These are phyloP conservation scores for Vitis labrusca DNA, from an alignment of 164 flowering plant genomes.

Conservation along the genomic window DNA sequence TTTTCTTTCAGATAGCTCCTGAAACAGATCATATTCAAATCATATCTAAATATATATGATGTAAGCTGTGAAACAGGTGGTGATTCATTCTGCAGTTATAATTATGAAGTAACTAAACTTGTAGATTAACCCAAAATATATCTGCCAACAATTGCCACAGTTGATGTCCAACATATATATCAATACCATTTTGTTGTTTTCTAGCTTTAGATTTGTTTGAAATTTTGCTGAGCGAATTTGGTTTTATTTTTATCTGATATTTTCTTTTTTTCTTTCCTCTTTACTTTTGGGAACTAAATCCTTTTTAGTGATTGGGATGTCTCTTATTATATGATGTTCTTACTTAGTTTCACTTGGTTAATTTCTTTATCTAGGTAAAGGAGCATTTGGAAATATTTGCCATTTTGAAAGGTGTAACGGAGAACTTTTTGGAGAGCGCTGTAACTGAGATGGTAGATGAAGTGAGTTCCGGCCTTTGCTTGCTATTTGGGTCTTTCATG, in stretches of 20 bases:
- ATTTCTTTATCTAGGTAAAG: slow-evolving; percentile 63
- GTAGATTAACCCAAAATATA: too few species aligned
- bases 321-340: neutral
- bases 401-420: slow-evolving; percentile 76
- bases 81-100: too few species aligned
- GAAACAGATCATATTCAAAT: too few species aligned
- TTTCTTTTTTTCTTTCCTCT: neutral
- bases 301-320: neutral
- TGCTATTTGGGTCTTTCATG: neutral
- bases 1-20: too few species aligned
- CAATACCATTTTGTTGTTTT: too few species aligned
- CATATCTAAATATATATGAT: too few species aligned
- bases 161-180: too few species aligned
- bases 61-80: too few species aligned
- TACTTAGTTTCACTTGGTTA: slow-evolving; percentile 1
- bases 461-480: slow-evolving; percentile 43
- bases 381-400: slow-evolving; percentile 97
- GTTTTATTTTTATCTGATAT: neutral
- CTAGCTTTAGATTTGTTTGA: too few species aligned
- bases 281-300: neutral
- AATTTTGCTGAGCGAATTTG: too few species aligned
- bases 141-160: too few species aligned
- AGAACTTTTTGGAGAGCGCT: slow-evolving; percentile 47
- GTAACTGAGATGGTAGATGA: slow-evolving; percentile 88
- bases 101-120: too few species aligned